A percentile compares a stretch with the other conserved stretches of the same genome.
Conservation (phyloP, 129 eudicot species). For the Kitagawia praeruptora region DNA sequence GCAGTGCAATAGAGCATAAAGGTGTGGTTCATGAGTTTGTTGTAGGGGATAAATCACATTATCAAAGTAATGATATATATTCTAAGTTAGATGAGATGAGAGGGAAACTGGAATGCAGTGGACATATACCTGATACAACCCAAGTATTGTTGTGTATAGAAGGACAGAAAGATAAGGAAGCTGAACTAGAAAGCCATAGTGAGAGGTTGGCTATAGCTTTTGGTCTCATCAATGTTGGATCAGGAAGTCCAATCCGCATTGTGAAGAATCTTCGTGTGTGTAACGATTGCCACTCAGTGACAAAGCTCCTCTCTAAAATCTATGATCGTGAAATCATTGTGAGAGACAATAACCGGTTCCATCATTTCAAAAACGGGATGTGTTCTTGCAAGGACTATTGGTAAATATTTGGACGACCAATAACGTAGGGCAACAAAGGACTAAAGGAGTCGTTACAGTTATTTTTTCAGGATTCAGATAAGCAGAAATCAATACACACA, state of each 20-base stretch:
- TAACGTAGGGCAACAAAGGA: background rate
- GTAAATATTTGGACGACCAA: background rate
- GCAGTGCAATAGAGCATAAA: conserved; percentile 31
- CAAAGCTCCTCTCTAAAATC: conserved; percentile 3
- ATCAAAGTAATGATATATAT: conserved; percentile 26
- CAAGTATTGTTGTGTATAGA: conserved; percentile 39
- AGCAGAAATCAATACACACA: background rate
- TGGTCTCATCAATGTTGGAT: conserved; percentile 9
- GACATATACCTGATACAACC: conserved; percentile 26
- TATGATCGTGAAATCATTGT: conserved; percentile 5
- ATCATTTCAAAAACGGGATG: conserved; percentile 7
- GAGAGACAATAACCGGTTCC: conserved; percentile 8
- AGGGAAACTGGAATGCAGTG: conserved; percentile 24
- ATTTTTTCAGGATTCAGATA: too few relatives aligned
- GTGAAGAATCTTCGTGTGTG: conserved; percentile 10
- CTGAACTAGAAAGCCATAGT: conserved; percentile 11
- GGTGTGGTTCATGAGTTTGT: conserved; percentile 34
- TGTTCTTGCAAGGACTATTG: conserved; percentile 11
- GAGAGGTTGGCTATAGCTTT: background rate
- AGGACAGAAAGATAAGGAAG: conserved; percentile 30
- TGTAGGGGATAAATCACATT: conserved; percentile 48
- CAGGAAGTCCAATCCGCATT: conserved; percentile 2
- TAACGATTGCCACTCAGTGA: conserved; percentile 9
- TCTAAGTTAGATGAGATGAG: conserved; percentile 30
- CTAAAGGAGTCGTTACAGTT: background rate